Base-by-base conservation (phyloP, 768 basidiomycete genomes). In the Baorangia bicolor region DNA sequence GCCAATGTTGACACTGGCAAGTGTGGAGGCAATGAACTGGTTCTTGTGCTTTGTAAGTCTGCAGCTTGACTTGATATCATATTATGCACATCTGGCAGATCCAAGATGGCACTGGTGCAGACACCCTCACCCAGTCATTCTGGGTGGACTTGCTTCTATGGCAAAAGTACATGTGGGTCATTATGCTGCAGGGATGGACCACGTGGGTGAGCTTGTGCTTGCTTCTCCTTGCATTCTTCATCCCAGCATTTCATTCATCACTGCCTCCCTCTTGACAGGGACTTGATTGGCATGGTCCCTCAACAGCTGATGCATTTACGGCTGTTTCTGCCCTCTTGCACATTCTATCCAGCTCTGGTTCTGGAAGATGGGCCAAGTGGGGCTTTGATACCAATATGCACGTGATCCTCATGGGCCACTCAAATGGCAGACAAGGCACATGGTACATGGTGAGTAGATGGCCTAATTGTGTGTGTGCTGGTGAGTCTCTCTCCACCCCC, bases 221-320 rank as follows among this genome's bases (percentile, higher is more conserved):
- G 23, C 27, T 21, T 41, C 20, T 27, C n/a, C 18, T 30, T 14
- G 23, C 6, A 34, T 40, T 34, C 34, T 25, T 43, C 20, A 21
- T 34, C 5, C 43, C 11, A 39, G 21, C 20, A 5, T 38, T 31
- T 47, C 35, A 14, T 14, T 49, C 35, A 51, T 37, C 13, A 1
- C 27, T 16, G 14, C 28, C 12, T 34, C 21, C 30, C 30, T n/a
- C 31, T 56, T 10, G 12, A 1, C 39, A 92, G 90, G 94, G 94
- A 1, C 77, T 94, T 40, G 94, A 97, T 69, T 96, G 94, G 94
- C 94, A 92, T 63, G 94, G 93, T 0, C 85, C 86, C 4, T 92
- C 90, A 64, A 77, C 86, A 11, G 67, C 71, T 13, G 91, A 94
- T 64, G 87, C 82, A 1, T 90, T 88, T 81, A 69, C 66, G 14